phyloP scores from a whole-genome alignment of 208 protist genomes.

The Trypanosomatidae sp. region DNA sequence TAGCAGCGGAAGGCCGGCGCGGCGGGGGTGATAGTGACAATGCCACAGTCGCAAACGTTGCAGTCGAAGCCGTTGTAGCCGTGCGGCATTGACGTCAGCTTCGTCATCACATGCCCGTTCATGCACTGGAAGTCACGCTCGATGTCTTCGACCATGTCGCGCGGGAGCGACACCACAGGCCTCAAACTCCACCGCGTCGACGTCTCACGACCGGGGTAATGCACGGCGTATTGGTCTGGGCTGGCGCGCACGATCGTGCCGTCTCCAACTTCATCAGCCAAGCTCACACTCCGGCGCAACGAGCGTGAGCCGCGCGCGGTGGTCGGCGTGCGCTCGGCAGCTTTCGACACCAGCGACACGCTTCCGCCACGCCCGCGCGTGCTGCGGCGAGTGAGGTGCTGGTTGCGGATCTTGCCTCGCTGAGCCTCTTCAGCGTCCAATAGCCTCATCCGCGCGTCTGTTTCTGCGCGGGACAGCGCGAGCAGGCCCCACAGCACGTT shows the following conservation, averaged over 20 bases:
- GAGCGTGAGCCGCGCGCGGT: conserved; percentile 28
- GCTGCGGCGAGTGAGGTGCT: conserved; percentile 18
- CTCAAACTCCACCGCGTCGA: conserved; percentile 76
- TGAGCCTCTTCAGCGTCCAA: conserved; percentile 37
- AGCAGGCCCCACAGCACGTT: conserved; percentile 40
- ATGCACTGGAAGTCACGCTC: conserved; percentile 71
- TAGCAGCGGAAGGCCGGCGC: conserved; percentile 82
- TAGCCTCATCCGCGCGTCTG: conserved; percentile 27
- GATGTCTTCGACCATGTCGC: conserved; percentile 56
- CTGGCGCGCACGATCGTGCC: conserved; percentile 59
- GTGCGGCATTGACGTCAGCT: conserved; percentile 79
- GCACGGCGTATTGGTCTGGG: conserved; percentile 73
- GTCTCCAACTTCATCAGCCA: conserved; percentile 33
- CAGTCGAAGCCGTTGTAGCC: conserved; percentile 90
- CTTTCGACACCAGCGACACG: conserved; percentile 44
- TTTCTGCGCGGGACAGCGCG: conserved; percentile 37
- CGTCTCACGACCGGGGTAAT: conserved; percentile 71
- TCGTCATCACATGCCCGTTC: conserved; percentile 87
- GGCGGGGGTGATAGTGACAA: conserved; percentile 67
- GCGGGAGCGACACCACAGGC: conserved; percentile 70
- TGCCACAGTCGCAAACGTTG: conserved; percentile 83
- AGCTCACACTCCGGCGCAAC: conserved; percentile 49
- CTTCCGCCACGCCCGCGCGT: conserved; percentile 40
- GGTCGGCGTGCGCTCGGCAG: conserved; percentile 1
- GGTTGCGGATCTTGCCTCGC: conserved; percentile 37